A percentile compares a stretch with the other conserved stretches of the same genome.
Evolutionary conservation across 768 basidiomycete genomes (phyloP).

Genomic region (Sporobolomyces pararoseus): DNA sequence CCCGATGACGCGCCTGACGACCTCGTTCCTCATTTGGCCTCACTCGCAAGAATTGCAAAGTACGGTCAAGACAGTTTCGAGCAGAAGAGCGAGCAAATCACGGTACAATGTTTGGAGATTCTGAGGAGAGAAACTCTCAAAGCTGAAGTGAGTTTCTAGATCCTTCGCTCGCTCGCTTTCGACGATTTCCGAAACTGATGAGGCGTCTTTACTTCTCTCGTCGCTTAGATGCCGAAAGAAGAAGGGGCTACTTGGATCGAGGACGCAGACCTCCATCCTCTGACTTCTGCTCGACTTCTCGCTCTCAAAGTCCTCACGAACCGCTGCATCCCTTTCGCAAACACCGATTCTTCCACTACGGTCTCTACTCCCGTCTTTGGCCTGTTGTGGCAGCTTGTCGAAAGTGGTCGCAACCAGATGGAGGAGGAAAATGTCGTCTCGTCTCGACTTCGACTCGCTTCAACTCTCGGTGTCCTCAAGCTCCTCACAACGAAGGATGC

Average conservation of each 20-base stretch:
- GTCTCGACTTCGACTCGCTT: conserved; percentile 76
- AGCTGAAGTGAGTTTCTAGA: conserved; percentile 42
- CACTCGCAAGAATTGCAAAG: conserved; percentile 69
- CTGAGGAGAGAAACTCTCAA: conserved; percentile 41
- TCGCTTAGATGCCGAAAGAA: conserved; percentile 49
- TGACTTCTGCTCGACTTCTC: conserved; percentile 66
- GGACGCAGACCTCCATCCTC: conserved; percentile 60
- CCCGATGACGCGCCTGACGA: conserved; percentile 54
- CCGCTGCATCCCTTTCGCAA: conserved; percentile 67
- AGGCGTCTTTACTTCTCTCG: not conserved
- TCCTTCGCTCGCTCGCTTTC: too few relatives aligned
- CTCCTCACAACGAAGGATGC: conserved; percentile 58
- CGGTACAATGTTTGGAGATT: conserved; percentile 57
- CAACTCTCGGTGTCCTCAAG: conserved; percentile 74
- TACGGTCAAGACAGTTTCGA: conserved; percentile 72
- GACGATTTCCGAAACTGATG: too few relatives aligned
- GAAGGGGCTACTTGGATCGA: conserved; percentile 68
- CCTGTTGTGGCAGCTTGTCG: conserved; percentile 68
- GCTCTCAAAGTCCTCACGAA: conserved; percentile 77
- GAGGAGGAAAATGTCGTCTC: conserved; percentile 57
- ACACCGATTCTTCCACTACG: conserved; percentile 58
- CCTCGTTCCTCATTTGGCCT: conserved; percentile 65
- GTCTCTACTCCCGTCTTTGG: conserved; percentile 71
- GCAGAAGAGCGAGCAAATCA: conserved; percentile 67
- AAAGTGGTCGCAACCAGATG: conserved; percentile 50